Evolutionary conservation across 1,284 basidiomycete species (phyloP), one percentile per base, ranked within the genome.

Genomic region (Stereum hirsutum): DNA sequence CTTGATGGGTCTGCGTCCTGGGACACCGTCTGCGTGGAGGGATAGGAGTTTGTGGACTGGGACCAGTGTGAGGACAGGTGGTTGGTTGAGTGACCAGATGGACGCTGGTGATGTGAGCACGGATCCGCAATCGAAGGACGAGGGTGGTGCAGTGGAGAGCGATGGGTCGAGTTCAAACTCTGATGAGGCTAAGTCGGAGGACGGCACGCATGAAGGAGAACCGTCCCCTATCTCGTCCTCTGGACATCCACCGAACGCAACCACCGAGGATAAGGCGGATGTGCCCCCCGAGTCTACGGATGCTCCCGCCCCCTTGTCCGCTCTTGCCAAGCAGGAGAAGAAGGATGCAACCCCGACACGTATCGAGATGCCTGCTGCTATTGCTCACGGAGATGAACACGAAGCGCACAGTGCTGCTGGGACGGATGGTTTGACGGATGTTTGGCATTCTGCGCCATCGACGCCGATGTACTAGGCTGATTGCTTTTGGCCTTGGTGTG

Each of bases 41-140:
- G 78, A 69, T 48, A 70, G 72, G 52, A 81, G 74, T 47, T 47
- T 77, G 28, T 78, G 75, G 73, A 74, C 74, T 12, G 66, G 24
- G 21, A 17, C 67, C 20, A 82, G 78, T 49, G 56, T 72, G 46
- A 69, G 68, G 51, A 77, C 78, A 4, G 76, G 74, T 15, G 66
- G 63, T 14, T 54, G 55, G 7, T 51, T 75, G 30, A 78, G 68
- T 44, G 49, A 59, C n/a, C n/a, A n/a, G n/a, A n/a, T n/a, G n/a
- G n/a, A n/a, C n/a, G n/a, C n/a, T n/a, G n/a, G n/a, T n/a, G n/a
- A n/a, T n/a, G n/a, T n/a, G n/a, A n/a, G n/a, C n/a, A n/a, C n/a
- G n/a, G n/a, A n/a, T n/a, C n/a, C n/a, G n/a, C n/a, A n/a, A n/a
- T n/a, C n/a, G 39, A 60, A 65, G 26, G 56, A 66, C 42, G 49